Base-by-base conservation (phyloP, 495 filamentous ascomycete species). In the Neurospora sublineolata region DNA sequence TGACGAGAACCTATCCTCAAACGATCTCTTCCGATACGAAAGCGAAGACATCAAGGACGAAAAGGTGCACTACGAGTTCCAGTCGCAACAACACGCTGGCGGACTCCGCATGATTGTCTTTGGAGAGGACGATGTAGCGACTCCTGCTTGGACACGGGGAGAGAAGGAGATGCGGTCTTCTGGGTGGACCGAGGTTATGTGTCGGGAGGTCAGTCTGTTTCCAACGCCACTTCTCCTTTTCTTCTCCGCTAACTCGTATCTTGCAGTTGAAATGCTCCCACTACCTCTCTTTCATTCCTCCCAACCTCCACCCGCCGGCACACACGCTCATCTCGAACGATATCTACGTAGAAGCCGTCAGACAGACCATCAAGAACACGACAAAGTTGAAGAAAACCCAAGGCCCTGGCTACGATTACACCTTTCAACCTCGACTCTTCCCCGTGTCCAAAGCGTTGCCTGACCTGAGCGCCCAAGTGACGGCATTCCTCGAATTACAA, bases 381-480 rank as follows among this genome's bases (percentile, higher is more conserved):
- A 74, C 38, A 42, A 71, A 44, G 1, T 4, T 68, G 1, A 68
- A 64, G 0, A 52, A 36, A 12, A 58, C 67, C 7, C 39, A 78
- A 16, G 75, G 72, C 11, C 81, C 77, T 0, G 72, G 76, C 9
- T 69, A 76, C 38, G 75, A 82, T 67, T 83, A 83, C 70, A 80
- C 75, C 20, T 83, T 83, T 71, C 75, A 81, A 6, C 39, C 77
- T 1, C 69, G 78, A 10, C 76, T 77, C 27, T 84, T 82, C 60
- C 75, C 78, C 18, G 70, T 75, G 0, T 72, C 75, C 9, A 37
- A 33, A 23, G 27, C 67, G 30, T 72, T 82, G 20, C 79, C 79
- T 16, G 84, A 86, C 64, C 74, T 86, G 2, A 71, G 75, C n/a
- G 68, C 75, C 5, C 84, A 86, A 71, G 71, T 86, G 12, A 69